Evolutionary conservation across 768 basidiomycete genomes (phyloP).

Genomic region (Hydnomerulius pinastri): DNA sequence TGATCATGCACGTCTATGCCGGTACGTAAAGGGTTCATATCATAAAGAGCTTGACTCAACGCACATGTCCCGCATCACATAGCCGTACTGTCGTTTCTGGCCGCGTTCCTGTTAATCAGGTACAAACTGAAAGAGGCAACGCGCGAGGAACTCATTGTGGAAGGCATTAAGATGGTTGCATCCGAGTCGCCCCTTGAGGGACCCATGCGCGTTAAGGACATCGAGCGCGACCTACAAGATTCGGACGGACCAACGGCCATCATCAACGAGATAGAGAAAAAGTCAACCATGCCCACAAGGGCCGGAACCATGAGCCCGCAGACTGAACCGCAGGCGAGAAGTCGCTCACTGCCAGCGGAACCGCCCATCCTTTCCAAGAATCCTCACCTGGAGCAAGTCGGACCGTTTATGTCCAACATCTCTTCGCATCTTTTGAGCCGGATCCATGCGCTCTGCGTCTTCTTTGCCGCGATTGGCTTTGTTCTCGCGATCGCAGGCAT

Average conservation of each 20-base stretch:
- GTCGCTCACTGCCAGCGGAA: constrained; percentile 14
- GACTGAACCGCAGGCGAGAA: neutral
- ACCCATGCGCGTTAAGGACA: constrained; percentile 8
- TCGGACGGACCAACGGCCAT: neutral
- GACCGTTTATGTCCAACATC: constrained; percentile 43
- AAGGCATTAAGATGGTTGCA: constrained; percentile 27
- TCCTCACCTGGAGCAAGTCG: constrained; percentile 55
- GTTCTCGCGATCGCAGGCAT: constrained; percentile 51
- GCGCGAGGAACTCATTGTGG: constrained; percentile 44
- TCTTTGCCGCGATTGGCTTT: constrained; percentile 50
- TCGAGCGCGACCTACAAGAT: constrained; percentile 12
- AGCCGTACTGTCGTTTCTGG: constrained; percentile 53
- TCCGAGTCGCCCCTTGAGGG: constrained; percentile 23
- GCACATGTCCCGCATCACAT: neutral
- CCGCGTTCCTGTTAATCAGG: constrained; percentile 55
- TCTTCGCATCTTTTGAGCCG: constrained; percentile 47
- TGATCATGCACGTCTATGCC: constrained; percentile 55
- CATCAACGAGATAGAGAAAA: neutral
- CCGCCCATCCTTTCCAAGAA: constrained; percentile 42
- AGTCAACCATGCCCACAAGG: neutral
- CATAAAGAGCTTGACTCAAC: constrained; percentile 11
- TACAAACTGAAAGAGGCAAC: constrained; percentile 58
- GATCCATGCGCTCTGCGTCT: constrained; percentile 51
- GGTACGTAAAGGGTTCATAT: constrained; percentile 35
- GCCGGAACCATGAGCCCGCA: neutral